These are phyloP conservation scores for Phylloporus sp. DNA, from an alignment of 768 basidiomycete species.

Conservation along the genomic window DNA sequence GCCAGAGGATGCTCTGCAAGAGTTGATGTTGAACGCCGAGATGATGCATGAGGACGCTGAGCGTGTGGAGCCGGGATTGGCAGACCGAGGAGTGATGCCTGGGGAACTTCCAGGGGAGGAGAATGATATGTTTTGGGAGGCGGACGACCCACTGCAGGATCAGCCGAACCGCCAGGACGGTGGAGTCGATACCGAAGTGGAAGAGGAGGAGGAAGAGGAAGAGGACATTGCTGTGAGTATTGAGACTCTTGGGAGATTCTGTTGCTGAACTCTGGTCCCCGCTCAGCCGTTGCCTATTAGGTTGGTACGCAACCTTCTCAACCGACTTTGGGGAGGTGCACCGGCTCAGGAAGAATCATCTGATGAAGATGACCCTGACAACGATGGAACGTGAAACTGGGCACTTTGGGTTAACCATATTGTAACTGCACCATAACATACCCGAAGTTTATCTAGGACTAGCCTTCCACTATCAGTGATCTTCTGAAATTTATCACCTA, in stretches of 20 bases:
- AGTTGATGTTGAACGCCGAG: conserved; percentile 50
- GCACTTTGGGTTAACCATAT: background rate
- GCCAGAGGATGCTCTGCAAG: conserved; percentile 57
- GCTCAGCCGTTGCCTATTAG: conserved; percentile 58
- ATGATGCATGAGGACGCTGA: conserved; percentile 34
- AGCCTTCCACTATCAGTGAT: too few species aligned
- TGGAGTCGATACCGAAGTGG: conserved; percentile 32
- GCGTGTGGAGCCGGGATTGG: conserved; percentile 24
- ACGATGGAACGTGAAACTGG: background rate
- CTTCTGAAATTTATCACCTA: too few species aligned
- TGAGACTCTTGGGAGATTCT: background rate
- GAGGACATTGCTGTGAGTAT: conserved; percentile 47
- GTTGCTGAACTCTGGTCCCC: background rate
- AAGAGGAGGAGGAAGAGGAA: conserved; percentile 41
- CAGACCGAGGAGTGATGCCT: conserved; percentile 32
- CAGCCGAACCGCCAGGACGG: conserved; percentile 24
- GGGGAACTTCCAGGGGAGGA: conserved; percentile 46
- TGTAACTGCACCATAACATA: background rate
- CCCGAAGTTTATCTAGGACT: background rate
- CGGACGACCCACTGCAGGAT: conserved; percentile 12
- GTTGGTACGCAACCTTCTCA: conserved; percentile 54
- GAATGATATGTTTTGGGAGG: conserved; percentile 22
- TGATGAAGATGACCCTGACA: conserved; percentile 11
- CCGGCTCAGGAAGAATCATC: conserved; percentile 17
- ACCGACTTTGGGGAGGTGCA: conserved; percentile 53